A percentile compares a stretch with the other conserved stretches of the same genome.
Evolutionary conservation across 2,329 filamentous ascomycete species (phyloP).

Genomic region (Hirsutella rhossiliensis): DNA sequence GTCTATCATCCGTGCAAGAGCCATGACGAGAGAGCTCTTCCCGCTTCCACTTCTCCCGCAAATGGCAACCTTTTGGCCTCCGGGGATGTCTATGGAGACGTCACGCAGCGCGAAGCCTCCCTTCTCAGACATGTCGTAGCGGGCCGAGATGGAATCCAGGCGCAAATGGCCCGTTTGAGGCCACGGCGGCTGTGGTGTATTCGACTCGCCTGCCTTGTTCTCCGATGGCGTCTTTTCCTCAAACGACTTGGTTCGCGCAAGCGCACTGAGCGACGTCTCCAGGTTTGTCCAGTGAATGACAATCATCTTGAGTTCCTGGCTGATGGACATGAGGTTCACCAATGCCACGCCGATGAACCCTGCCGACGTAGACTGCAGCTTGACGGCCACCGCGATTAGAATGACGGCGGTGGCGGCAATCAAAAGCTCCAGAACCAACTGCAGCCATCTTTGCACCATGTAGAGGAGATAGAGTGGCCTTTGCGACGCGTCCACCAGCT

Average conservation of each 20-base stretch:
- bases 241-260: conserved; percentile 12
- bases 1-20: conserved; percentile 36
- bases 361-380: not conserved
- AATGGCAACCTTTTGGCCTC: conserved; percentile 25
- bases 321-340: conserved; percentile 16
- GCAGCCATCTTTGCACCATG: conserved; percentile 1
- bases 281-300: conserved; percentile 18
- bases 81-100: conserved; percentile 17
- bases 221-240: conserved; percentile 6
- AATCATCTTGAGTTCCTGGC: conserved; percentile 14
- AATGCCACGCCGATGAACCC: conserved; percentile 13
- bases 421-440: not conserved
- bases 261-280: conserved; percentile 16
- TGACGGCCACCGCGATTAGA: conserved; percentile 6
- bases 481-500: conserved; percentile 2
- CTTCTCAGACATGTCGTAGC: not conserved
- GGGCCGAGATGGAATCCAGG: not conserved
- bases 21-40: conserved; percentile 26
- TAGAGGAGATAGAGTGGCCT: conserved; percentile 1
- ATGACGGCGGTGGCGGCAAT: conserved; percentile 10
- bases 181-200: conserved; percentile 63
- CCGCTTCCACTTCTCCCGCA: conserved; percentile 32
- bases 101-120: conserved; percentile 15
- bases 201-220: conserved; percentile 4
- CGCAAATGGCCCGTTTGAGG: conserved; percentile 28